Evolutionary conservation across 2,329 filamentous ascomycete species (phyloP).

Genomic region (Penicillium hesseltinei): DNA sequence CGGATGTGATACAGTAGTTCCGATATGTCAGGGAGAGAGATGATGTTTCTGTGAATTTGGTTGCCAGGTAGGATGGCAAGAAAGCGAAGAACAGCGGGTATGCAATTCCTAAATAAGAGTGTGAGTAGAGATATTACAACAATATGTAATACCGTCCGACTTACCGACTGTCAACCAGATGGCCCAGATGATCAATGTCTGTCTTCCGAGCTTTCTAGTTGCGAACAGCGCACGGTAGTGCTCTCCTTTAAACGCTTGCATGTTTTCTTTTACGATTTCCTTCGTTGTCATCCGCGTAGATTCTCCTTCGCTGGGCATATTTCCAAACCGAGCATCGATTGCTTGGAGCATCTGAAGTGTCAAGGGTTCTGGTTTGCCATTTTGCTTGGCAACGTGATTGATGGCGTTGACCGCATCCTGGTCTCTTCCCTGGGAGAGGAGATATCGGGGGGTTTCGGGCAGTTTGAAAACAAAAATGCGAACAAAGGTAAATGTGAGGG

Average conservation of each 20-base stretch:
- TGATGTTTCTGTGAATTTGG: slow-evolving; percentile 31
- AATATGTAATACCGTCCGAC: neutral
- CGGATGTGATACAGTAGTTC: slow-evolving; percentile 33
- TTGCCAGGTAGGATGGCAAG: slow-evolving; percentile 47
- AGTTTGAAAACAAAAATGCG: slow-evolving; percentile 31
- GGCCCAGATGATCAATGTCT: slow-evolving; percentile 41
- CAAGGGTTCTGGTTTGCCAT: slow-evolving; percentile 28
- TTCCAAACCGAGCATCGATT: slow-evolving; percentile 27
- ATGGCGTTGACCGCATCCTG: slow-evolving; percentile 50
- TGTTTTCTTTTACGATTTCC: slow-evolving; percentile 31
- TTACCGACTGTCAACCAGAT: slow-evolving; percentile 46
- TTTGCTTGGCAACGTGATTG: slow-evolving; percentile 37
- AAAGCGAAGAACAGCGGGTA: slow-evolving; percentile 51
- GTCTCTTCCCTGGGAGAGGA: slow-evolving; percentile 38
- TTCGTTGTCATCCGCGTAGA: slow-evolving; percentile 19
- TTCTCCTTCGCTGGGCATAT: neutral
- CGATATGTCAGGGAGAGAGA: slow-evolving; percentile 25
- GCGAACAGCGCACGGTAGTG: slow-evolving; percentile 32
- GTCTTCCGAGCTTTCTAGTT: slow-evolving; percentile 22
- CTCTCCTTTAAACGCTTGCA: slow-evolving; percentile 28
- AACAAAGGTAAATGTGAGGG: slow-evolving; percentile 27
- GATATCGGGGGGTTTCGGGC: slow-evolving; percentile 31
- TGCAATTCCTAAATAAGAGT: slow-evolving; percentile 36
- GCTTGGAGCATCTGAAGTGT: slow-evolving; percentile 32
- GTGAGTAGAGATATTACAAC: neutral